These are phyloP conservation scores for Erythrophleum ivorense DNA, from an alignment of 331 rosid species.

Conservation along the genomic window DNA sequence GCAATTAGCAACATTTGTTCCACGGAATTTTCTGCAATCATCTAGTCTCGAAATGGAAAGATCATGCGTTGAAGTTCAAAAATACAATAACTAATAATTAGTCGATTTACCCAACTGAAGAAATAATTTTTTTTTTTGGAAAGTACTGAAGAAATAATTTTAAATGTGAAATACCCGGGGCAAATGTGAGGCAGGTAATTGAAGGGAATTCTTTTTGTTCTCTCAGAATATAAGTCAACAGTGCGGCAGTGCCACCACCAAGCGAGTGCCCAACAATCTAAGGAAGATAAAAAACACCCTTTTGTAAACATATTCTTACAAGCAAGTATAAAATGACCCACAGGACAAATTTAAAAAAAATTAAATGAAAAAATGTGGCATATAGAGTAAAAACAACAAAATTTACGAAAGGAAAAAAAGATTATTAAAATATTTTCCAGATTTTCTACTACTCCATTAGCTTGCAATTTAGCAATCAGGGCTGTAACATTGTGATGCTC, in stretches of 20 bases:
- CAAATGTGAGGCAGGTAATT: conserved; percentile 80
- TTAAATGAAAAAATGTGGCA: conserved; percentile 11
- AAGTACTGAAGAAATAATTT: conserved; percentile 1
- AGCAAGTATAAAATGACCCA: not conserved
- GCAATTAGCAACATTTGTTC: not conserved
- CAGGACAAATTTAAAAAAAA: not conserved
- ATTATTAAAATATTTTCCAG: conserved; percentile 2
- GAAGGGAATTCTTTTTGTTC: conserved; percentile 84
- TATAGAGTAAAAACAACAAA: conserved; percentile 6
- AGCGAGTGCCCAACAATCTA: conserved; percentile 97
- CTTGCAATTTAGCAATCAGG: not conserved
- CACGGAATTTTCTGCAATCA: no score
- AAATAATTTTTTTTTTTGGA: not conserved
- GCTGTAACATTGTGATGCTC: not conserved
- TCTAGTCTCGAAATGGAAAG: no score
- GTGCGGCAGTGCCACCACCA: conserved; percentile 98
- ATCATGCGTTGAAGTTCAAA: no score
- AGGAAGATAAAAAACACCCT: conserved; percentile 19
- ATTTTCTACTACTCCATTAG: not conserved
- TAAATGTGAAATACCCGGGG: conserved; percentile 66
- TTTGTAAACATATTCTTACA: conserved; percentile 2
- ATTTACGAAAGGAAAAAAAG: not conserved
- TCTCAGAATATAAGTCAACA: conserved; percentile 89
- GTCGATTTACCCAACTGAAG: not conserved
- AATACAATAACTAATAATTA: not conserved